phyloP scores from a whole-genome alignment of 139 green algal genomes.

The Closterium sp. region DNA sequence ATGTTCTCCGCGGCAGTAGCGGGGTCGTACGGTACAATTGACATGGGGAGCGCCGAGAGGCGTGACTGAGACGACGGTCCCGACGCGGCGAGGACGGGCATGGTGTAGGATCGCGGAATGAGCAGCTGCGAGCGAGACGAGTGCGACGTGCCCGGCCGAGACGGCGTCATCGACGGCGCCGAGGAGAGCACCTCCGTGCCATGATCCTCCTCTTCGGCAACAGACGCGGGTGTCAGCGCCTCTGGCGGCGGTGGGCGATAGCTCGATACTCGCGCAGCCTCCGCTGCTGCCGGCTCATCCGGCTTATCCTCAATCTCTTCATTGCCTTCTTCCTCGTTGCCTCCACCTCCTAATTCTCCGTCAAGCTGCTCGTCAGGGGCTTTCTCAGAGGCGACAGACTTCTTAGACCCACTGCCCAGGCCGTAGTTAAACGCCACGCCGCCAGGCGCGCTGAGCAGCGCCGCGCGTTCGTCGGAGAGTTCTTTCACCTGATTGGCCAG shows the following conservation, averaged over 20 bases:
- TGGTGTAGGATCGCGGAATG: background rate
- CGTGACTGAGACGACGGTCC: background rate
- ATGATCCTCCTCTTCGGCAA: background rate
- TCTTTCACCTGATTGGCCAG: constrained; percentile 1
- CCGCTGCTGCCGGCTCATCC: background rate
- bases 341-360: background rate
- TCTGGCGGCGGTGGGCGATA: background rate
- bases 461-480: background rate
- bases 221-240: background rate
- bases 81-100: background rate
- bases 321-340: background rate
- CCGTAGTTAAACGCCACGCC: background rate
- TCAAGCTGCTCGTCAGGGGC: background rate
- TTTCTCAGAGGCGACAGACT: background rate
- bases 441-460: background rate
- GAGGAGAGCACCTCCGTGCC: background rate
- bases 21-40: background rate
- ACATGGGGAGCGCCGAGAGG: background rate
- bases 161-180: background rate
- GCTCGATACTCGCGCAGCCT: background rate
- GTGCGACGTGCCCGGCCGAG: too few species aligned
- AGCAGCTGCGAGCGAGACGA: background rate
- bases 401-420: background rate
- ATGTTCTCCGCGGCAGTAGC: background rate
- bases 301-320: background rate